Conservation (phyloP, 176 grass and related monocot species). For the Aechmea fasciata region DNA sequence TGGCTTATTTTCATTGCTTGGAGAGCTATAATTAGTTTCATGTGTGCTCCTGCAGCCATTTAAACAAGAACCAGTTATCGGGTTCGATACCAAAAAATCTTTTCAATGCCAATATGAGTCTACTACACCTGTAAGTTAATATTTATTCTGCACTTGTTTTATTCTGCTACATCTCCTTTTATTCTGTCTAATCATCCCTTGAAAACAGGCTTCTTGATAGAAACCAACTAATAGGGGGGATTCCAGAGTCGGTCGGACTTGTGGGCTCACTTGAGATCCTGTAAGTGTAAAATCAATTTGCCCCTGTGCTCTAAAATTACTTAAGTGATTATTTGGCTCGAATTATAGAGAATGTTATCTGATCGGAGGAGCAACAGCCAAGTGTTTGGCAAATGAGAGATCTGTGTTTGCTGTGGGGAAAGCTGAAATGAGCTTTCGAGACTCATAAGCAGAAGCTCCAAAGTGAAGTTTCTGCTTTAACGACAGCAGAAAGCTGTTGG, state of each 20-base stretch:
- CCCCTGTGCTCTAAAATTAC: background rate
- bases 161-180: background rate
- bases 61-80: slow-evolving; percentile 57
- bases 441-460: too few species aligned
- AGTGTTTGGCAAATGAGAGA: too few species aligned
- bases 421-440: too few species aligned
- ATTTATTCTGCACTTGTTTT: background rate
- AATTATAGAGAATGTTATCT: too few species aligned
- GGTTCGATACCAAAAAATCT: slow-evolving; percentile 49
- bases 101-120: slow-evolving; percentile 40
- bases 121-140: slow-evolving; percentile 66
- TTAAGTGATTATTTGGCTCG: too few species aligned
- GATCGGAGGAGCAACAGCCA: too few species aligned
- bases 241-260: slow-evolving; percentile 44
- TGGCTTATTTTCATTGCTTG: background rate
- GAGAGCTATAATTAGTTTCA: slow-evolving; percentile 6
- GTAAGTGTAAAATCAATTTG: slow-evolving; percentile 42
- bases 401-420: too few species aligned
- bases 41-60: slow-evolving; percentile 39
- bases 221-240: slow-evolving; percentile 46
- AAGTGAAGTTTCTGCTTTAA: too few species aligned
- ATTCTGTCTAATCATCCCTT: slow-evolving; percentile 12
- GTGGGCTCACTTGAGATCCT: slow-evolving; percentile 53
- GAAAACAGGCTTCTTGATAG: slow-evolving; percentile 54
- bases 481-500: too few species aligned